Conservation (phyloP, 257 asterid genomes). For the Penstemon barbatus region DNA sequence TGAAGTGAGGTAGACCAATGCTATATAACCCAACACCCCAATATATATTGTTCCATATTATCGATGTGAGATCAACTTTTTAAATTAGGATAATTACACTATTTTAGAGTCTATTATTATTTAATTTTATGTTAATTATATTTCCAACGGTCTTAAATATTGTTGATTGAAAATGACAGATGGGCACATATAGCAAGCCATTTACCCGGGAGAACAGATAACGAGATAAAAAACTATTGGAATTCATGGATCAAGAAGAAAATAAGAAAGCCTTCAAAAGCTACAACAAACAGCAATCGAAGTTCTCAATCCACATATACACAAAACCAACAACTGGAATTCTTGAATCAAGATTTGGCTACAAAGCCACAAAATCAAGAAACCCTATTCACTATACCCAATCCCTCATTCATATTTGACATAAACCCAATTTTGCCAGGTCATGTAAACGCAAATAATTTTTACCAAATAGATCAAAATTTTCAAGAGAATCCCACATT, state of each 20-base stretch:
- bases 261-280: constrained; percentile 50
- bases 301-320: constrained; percentile 36
- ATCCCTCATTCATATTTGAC: constrained; percentile 61
- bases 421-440: constrained; percentile 31
- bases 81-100: too few relatives aligned
- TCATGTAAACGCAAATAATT: constrained; percentile 24
- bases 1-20: too few relatives aligned
- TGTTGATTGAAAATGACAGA: constrained; percentile 36
- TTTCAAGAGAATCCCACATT: constrained; percentile 41
- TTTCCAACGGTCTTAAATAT: too few relatives aligned
- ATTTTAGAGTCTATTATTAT: too few relatives aligned
- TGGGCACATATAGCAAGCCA: constrained; percentile 99
- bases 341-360: constrained; percentile 45
- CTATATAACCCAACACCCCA: too few relatives aligned
- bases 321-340: constrained; percentile 34
- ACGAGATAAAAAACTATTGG: constrained; percentile 93
- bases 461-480: constrained; percentile 29
- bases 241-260: constrained; percentile 95
- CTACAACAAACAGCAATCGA: constrained; percentile 32
- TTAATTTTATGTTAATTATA: too few relatives aligned
- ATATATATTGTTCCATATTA: too few relatives aligned
- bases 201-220: constrained; percentile 91
- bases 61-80: too few relatives aligned
- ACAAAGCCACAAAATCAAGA: constrained; percentile 41
- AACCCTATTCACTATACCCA: constrained; percentile 44